Evolutionary conservation across 306 rosid species (phyloP).

Genomic region (Prosopis cineraria): DNA sequence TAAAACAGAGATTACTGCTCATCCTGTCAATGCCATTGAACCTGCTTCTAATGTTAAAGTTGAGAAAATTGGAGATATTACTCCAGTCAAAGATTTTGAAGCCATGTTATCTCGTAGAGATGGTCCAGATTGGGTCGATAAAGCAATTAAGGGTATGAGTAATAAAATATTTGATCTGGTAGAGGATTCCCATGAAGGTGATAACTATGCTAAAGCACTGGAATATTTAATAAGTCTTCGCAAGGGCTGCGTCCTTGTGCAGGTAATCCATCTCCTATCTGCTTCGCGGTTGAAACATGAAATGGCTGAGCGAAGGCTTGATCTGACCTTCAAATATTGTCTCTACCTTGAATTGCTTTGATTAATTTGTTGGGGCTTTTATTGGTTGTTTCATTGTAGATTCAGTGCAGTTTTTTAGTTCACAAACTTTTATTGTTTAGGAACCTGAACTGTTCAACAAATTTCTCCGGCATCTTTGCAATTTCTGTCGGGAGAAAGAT

Average conservation of each 20-base stretch:
- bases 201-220: conserved; percentile 64
- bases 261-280: conserved; percentile 48
- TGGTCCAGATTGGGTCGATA: conserved; percentile 68
- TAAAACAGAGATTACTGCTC: conserved; percentile 44
- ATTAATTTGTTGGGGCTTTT: conserved; percentile 19
- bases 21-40: conserved; percentile 38
- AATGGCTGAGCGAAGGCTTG: neutral
- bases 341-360: conserved; percentile 2
- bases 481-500: conserved; percentile 58
- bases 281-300: neutral
- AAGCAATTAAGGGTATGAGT: conserved; percentile 72
- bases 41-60: conserved; percentile 45
- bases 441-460: conserved; percentile 89
- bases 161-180: conserved; percentile 63
- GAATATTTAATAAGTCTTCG: conserved; percentile 74
- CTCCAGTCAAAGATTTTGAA: conserved; percentile 83
- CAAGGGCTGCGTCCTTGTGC: conserved; percentile 82
- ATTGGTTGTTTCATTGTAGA: conserved; percentile 4
- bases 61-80: conserved; percentile 63
- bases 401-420: conserved; percentile 21
- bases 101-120: conserved; percentile 78
- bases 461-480: conserved; percentile 60
- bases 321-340: conserved; percentile 3
- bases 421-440: conserved; percentile 40
- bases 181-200: conserved; percentile 70